A percentile compares a stretch with the other conserved stretches of the same genome.
Evolutionary conservation across 202 grass and related monocot species (phyloP).

Genomic region (Zoysia matrella): DNA sequence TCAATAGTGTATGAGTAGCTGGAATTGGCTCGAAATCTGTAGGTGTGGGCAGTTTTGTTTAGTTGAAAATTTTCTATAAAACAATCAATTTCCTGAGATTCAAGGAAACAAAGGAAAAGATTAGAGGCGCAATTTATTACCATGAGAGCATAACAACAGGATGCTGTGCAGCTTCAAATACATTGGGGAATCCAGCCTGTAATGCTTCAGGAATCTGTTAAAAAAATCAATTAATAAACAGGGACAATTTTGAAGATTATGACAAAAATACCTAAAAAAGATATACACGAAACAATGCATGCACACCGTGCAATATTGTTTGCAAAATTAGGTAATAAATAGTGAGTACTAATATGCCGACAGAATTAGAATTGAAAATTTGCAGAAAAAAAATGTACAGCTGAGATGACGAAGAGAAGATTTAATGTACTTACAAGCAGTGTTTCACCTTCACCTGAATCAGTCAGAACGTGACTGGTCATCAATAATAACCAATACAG

Average conservation of each 20-base stretch:
- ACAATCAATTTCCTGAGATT: background rate
- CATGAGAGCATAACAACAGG: conserved; percentile 90
- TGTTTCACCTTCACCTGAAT: conserved; percentile 97
- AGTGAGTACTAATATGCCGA: background rate
- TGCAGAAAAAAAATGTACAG: conserved; percentile 43
- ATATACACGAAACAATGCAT: conserved; percentile 30
- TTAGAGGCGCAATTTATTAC: conserved; percentile 49
- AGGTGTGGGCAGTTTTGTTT: background rate
- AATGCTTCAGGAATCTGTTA: conserved; percentile 92
- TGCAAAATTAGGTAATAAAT: conserved; percentile 12
- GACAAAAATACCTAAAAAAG: conserved; percentile 43
- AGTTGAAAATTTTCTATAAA: conserved; percentile 1
- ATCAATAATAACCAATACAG: conserved; percentile 96
- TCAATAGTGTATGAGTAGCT: background rate
- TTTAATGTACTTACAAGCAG: conserved; percentile 75
- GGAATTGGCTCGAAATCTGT: conserved; percentile 45
- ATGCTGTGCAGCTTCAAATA: conserved; percentile 75
- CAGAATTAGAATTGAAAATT: conserved; percentile 40
- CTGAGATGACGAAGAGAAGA: conserved; percentile 39
- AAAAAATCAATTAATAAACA: conserved; percentile 32
- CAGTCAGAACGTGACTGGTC: conserved; percentile 95
- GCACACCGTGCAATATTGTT: conserved; percentile 11
- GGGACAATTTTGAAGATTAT: conserved; percentile 22
- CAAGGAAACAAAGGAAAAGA: background rate
- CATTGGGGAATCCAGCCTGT: conserved; percentile 71